These are phyloP conservation scores for Exophiala sideris DNA, from an alignment of 2,329 filamentous ascomycete genomes.

Conservation along the genomic window DNA sequence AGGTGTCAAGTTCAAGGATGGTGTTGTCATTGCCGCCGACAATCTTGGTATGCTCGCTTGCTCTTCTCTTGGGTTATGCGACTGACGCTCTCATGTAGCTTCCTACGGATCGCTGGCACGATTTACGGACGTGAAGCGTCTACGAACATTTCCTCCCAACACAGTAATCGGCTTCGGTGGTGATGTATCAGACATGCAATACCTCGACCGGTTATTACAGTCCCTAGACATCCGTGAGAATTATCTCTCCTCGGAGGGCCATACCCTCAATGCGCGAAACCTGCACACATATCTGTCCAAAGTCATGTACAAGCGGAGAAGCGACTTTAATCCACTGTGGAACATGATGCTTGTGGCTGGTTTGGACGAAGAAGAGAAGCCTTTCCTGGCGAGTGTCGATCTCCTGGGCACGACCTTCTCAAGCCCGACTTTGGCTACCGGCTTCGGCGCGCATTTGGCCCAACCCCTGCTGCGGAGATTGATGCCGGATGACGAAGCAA, in stretches of 20 bases:
- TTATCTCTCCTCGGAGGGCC: conserved; percentile 58
- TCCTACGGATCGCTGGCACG: conserved; percentile 96
- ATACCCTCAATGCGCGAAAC: conserved; percentile 78
- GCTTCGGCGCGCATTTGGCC: conserved; percentile 88
- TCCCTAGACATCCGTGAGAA: conserved; percentile 85
- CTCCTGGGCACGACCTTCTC: conserved; percentile 89
- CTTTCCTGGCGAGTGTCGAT: conserved; percentile 89
- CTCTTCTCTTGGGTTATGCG: background rate
- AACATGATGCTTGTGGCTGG: conserved; percentile 91
- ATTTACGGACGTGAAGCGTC: conserved; percentile 94
- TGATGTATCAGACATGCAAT: conserved; percentile 99
- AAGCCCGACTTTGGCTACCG: conserved; percentile 83
- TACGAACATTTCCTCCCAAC: conserved; percentile 79
- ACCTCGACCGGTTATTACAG: conserved; percentile 84
- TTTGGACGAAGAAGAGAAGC: conserved; percentile 71
- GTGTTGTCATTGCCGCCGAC: conserved; percentile 94
- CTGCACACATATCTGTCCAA: conserved; percentile 95
- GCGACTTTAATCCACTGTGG: conserved; percentile 96
- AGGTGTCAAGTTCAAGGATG: conserved; percentile 91
- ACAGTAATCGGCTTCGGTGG: conserved; percentile 91
- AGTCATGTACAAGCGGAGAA: conserved; percentile 91
- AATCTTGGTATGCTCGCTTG: conserved; percentile 69
- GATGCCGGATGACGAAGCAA: conserved; percentile 76
- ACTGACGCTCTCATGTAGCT: conserved; percentile 51
- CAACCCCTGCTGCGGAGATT: conserved; percentile 83